These are phyloP conservation scores for Bipolaris zeicola DNA, from an alignment of 2,329 filamentous ascomycete genomes.

Conservation along the genomic window DNA sequence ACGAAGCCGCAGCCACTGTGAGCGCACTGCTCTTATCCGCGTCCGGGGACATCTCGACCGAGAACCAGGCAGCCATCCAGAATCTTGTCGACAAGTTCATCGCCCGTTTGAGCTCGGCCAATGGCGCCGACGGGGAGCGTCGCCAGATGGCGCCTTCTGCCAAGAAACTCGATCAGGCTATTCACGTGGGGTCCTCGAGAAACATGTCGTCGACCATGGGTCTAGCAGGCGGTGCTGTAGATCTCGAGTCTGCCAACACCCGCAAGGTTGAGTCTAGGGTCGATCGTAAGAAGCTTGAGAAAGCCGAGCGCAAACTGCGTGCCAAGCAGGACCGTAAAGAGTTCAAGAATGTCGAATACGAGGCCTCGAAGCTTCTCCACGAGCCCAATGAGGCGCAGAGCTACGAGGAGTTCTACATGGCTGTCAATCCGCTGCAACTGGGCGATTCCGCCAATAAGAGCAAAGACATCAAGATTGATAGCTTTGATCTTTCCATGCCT, in stretches of 20 bases:
- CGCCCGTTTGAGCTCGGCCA: conserved; percentile 74
- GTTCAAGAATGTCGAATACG: conserved; percentile 98
- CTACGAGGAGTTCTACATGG: conserved; percentile 99
- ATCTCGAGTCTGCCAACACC: conserved; percentile 89
- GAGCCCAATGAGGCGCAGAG: conserved; percentile 82
- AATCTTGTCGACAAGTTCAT: conserved; percentile 91
- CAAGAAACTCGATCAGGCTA: conserved; percentile 87
- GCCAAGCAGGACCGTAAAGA: conserved; percentile 98
- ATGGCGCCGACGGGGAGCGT: conserved; percentile 70
- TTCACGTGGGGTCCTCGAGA: conserved; percentile 90
- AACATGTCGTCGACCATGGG: conserved; percentile 97
- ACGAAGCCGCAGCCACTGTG: conserved; percentile 81
- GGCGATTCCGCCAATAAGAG: conserved; percentile 78
- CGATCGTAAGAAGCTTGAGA: conserved; percentile 98
- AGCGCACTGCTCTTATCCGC: conserved; percentile 91
- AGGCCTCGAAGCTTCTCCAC: conserved; percentile 87
- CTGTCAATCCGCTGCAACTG: conserved; percentile 93
- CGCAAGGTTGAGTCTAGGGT: conserved; percentile 97
- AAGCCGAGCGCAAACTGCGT: conserved; percentile 95
- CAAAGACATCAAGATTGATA: conserved; percentile 98
- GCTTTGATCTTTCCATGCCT: conserved; percentile 90
- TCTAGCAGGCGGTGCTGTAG: conserved; percentile 80
- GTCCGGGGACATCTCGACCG: conserved; percentile 76
- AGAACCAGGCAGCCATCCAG: conserved; percentile 78
- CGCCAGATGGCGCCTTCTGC: conserved; percentile 75